These are phyloP conservation scores for Lasiodiplodia gonubiensis DNA, from an alignment of 2,329 filamentous ascomycete genomes.

Conservation along the genomic window DNA sequence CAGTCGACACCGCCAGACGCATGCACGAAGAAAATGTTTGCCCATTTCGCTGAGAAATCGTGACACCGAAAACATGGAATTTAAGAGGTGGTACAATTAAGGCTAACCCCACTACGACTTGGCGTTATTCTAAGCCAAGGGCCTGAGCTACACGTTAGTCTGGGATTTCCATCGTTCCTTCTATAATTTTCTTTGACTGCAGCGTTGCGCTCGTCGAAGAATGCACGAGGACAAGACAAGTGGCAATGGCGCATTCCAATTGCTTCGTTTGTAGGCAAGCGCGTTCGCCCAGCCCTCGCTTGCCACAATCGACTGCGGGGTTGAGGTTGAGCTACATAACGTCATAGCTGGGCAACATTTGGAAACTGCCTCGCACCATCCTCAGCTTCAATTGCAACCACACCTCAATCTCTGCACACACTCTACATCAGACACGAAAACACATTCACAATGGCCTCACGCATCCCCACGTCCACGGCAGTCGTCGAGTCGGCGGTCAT, in stretches of 20 bases:
- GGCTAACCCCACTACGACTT: not conserved
- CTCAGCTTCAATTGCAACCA: conserved; percentile 2
- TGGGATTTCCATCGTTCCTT: not conserved
- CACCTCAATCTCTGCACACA: not conserved
- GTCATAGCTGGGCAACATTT: conserved; percentile 16
- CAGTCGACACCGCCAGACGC: not conserved
- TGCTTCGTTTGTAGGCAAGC: conserved; percentile 1
- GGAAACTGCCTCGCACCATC: not conserved
- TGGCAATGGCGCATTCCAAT: not conserved
- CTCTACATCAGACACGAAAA: conserved; percentile 1
- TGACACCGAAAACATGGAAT: not conserved
- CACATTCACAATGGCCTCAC: conserved; percentile 23
- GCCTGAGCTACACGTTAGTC: not conserved
- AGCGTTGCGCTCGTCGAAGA: not conserved
- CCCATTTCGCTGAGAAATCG: not conserved
- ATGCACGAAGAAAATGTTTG: not conserved
- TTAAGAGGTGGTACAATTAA: not conserved
- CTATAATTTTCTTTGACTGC: not conserved
- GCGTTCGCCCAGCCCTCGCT: conserved; percentile 3
- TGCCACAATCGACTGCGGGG: conserved; percentile 27
- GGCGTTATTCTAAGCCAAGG: not conserved
- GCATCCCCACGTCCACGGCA: conserved; percentile 69
- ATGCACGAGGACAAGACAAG: not conserved
- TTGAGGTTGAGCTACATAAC: conserved; percentile 8
- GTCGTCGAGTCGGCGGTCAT: conserved; percentile 72